Percentiles rank a stretch among this genome's conserved stretches.
Conservation (phyloP, 2,329 filamentous ascomycete species). For the Clonostachys rosea region DNA sequence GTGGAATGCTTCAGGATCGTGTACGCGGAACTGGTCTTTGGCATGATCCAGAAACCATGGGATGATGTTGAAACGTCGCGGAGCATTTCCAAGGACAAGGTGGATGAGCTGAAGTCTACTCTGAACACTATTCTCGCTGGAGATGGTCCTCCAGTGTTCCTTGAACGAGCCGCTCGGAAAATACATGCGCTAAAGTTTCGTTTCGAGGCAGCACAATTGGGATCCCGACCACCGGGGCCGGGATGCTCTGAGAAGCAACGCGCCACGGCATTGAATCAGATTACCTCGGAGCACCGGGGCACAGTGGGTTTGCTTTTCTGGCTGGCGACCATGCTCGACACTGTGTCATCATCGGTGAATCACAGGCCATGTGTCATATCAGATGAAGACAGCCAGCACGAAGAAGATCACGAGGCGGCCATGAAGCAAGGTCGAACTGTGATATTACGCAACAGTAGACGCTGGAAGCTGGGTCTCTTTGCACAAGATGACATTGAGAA, state of each 20-base stretch:
- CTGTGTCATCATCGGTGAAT: conserved; percentile 48
- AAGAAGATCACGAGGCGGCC: conserved; percentile 12
- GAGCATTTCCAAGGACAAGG: not conserved
- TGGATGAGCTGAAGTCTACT: conserved; percentile 17
- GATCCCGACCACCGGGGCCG: conserved; percentile 3
- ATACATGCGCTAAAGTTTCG: conserved; percentile 28
- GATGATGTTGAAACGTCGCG: not conserved
- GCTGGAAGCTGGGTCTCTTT: conserved; percentile 26
- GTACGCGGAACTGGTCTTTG: conserved; percentile 32
- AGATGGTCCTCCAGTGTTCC: conserved; percentile 18
- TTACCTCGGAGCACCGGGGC: conserved; percentile 15
- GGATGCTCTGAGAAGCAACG: not conserved
- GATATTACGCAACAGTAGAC: conserved; percentile 6
- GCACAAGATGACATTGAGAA: conserved; percentile 18
- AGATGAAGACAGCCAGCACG: conserved; percentile 32
- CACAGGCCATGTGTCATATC: conserved; percentile 25
- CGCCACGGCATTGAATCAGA: too few species aligned
- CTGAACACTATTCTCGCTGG: conserved; percentile 19
- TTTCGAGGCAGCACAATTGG: conserved; percentile 14
- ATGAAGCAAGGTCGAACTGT: conserved; percentile 3
- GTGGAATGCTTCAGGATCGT: conserved; percentile 32
- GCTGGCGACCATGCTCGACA: conserved; percentile 57
- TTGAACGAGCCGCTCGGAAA: conserved; percentile 30
- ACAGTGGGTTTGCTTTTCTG: conserved; percentile 52
- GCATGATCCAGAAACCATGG: conserved; percentile 27